Evolutionary conservation across 805 yeast genomes (phyloP), one percentile per base, ranked within the genome.

Genomic region (Starmerella kuoi): DNA sequence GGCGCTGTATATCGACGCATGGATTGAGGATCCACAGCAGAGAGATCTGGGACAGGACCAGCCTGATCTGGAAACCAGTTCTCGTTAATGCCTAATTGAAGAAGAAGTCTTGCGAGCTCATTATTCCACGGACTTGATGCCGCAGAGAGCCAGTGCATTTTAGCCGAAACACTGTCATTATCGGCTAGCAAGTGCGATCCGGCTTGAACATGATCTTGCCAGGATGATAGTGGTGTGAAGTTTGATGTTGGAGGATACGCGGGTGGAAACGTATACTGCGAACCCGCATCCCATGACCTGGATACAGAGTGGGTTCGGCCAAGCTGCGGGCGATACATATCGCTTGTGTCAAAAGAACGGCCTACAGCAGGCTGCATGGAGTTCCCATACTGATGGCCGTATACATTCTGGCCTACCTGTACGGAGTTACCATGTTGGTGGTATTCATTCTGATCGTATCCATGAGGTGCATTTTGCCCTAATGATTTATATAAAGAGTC

Each of bases 271-370:
- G n/a, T n/a, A 30, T 5, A 26, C 5, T 3, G 24, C 23, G 11
- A 34, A 2, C 43, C 41, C 14, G 51, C 47, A 22, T 47, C 51
- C 51, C 50, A 48, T 12, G 51, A 48, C 6, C 31, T 41, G 6
- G 51, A 48, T 18, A 28, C 20, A 18, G 45, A 35, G 27, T 46
- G 50, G 6, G 26, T 3, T n/a, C 46, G 38, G 2, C 11, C 23
- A 11, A 31, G 18, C 11, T 4, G 14, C 9, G 48, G 45, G 17
- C 28, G 39, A 5, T 17, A 12, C n/a, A 12, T 32, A 8, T 11
- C 33, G 33, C 33, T 30, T 9, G 17, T 9, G 19, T 8, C n/a
- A n/a, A n/a, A n/a, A n/a, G n/a, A n/a, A n/a, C n/a, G n/a, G n/a
- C n/a, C n/a, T n/a, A n/a, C n/a, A n/a, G n/a, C n/a, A n/a, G n/a